Evolutionary conservation across 371 early-diverging fungal genomes (phyloP).

Genomic region (Apophysomyces elegans): DNA sequence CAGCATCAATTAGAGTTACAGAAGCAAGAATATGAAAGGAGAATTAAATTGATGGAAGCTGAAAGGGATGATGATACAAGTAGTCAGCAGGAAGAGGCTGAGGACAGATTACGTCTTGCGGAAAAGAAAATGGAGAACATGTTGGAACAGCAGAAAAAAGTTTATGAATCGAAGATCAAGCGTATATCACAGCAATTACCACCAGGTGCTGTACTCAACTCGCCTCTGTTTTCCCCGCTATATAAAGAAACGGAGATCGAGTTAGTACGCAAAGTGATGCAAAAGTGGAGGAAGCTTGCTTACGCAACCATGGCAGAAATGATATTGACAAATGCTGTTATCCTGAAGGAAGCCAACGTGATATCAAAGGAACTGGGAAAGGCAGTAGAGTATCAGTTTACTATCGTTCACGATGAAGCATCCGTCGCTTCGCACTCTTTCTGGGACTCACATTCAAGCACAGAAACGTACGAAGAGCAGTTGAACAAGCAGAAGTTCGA

Average conservation of each 20-base stretch:
- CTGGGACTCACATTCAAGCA: constrained; percentile 65
- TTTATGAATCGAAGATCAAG: constrained; percentile 51
- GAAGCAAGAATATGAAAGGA: constrained; percentile 55
- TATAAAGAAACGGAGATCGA: constrained; percentile 24
- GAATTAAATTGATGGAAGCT: constrained; percentile 40
- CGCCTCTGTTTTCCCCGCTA: constrained; percentile 27
- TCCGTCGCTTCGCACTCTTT: constrained; percentile 58
- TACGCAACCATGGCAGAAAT: constrained; percentile 76
- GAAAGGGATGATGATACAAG: constrained; percentile 18
- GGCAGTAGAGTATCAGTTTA: constrained; percentile 81
- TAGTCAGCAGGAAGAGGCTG: constrained; percentile 20
- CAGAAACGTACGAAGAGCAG: constrained; percentile 16
- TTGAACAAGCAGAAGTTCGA: background rate
- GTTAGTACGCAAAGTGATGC: constrained; percentile 13
- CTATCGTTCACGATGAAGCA: constrained; percentile 64
- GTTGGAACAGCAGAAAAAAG: constrained; percentile 46
- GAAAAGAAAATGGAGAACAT: constrained; percentile 50
- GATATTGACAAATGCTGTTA: constrained; percentile 68
- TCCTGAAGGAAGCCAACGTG: constrained; percentile 88
- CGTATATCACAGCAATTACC: constrained; percentile 29
- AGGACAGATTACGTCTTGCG: constrained; percentile 32
- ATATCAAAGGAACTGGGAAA: constrained; percentile 81
- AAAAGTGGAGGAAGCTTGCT: constrained; percentile 66
- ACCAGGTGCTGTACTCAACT: constrained; percentile 20
- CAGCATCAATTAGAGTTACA: constrained; percentile 54